Base-by-base conservation (phyloP, 306 rosid species). In the Castanea crenata region DNA sequence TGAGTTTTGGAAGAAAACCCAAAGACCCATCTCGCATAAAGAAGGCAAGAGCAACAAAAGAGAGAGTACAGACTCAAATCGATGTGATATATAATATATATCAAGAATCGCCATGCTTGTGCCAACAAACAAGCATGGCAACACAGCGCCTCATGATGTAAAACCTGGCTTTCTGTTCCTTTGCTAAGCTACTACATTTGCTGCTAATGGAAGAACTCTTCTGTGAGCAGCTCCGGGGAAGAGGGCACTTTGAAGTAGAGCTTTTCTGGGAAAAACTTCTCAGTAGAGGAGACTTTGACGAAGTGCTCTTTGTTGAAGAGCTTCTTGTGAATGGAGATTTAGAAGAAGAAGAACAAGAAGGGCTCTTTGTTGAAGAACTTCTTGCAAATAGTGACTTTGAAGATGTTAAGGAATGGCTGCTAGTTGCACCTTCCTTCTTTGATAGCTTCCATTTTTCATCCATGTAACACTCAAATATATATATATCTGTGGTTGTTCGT, bases 101-200 rank as follows among this genome's bases (percentile, higher is more conserved):
- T 87, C 78, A 77, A 69, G 88, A 87, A 87, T 93, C 97, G 4
- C 91, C 93, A 76, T 92, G 97, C 75, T 94, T 94, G 87, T 92
- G 98, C 98, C 98, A 94, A 78, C 98, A 94, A 73, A 91, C 98
- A 23, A 94, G 89, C 97, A 94, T 94, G 16, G 98, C 97, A 4
- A 94, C 97, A 57, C 98, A 94, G 27, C 94, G 85, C 55, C 97
- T 90, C 92, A 94, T 94, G 83, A 94, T 94, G 86, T 92, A 94
- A 74, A 94, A 94, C 76, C 98, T 94, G 57, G 98, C 97, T 78
- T 91, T 94, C 13, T 94, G 94, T 77, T 94, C 97, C 85, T 94
- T 92, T 0, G 98, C 98, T 16, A 94, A 71, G 76, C 89, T 87
- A 69, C 90, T 92, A 46, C 92, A 94, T 70, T 94, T 94, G 55